These are phyloP conservation scores for Ganoderma leucocontextum DNA, from an alignment of 1,284 basidiomycete genomes.

Conservation along the genomic window DNA sequence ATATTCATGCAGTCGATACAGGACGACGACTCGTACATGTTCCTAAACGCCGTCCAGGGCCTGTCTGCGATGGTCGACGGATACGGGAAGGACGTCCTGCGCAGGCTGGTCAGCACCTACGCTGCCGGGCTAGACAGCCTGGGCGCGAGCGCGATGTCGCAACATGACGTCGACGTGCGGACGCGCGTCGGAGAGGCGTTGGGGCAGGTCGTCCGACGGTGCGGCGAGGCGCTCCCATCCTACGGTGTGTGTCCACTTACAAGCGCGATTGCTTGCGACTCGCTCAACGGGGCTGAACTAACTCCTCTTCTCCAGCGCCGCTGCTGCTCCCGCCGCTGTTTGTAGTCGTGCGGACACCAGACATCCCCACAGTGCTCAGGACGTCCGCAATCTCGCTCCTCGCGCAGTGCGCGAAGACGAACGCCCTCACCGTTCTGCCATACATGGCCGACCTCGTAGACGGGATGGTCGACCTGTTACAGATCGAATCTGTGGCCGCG, in stretches of 20 bases:
- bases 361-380: constrained; percentile 77
- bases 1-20: constrained; percentile 89
- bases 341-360: constrained; percentile 60
- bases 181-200: constrained; percentile 92
- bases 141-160: constrained; percentile 55
- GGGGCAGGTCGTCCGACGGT: constrained; percentile 78
- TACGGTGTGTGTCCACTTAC: constrained; percentile 61
- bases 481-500: constrained; percentile 68
- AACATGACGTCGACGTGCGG: constrained; percentile 78
- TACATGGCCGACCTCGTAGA: constrained; percentile 70
- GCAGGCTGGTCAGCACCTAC: constrained; percentile 72
- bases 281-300: too few species aligned
- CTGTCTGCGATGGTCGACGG: constrained; percentile 84
- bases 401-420: constrained; percentile 74
- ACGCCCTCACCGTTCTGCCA: constrained; percentile 65
- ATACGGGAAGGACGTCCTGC: constrained; percentile 79
- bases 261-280: not conserved
- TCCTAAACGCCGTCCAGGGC: constrained; percentile 92
- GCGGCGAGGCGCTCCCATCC: constrained; percentile 72
- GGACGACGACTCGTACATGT: constrained; percentile 96
- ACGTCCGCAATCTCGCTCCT: constrained; percentile 87
- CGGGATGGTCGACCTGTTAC: constrained; percentile 81
- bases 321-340: constrained; percentile 78
- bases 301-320: constrained; percentile 55
- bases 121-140: constrained; percentile 59